phyloP scores from a whole-genome alignment of 805 yeast genomes.

The Teunomyces panamensis region DNA sequence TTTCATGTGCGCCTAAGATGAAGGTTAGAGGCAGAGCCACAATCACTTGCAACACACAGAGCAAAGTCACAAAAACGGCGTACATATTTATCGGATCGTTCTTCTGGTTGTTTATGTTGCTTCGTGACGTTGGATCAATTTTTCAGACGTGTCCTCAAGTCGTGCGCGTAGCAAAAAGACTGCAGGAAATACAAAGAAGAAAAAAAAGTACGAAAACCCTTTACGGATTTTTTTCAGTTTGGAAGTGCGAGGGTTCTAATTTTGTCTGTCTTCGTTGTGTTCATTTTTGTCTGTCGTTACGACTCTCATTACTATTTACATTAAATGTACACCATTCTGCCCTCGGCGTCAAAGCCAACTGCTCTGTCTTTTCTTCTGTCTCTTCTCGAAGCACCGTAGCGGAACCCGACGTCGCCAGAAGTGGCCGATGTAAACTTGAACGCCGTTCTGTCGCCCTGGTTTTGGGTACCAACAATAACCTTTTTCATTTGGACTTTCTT shows the following conservation, averaged over 20 bases:
- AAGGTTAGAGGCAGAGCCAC: slow-evolving; percentile 65
- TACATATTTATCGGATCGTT: background rate
- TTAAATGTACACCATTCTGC: slow-evolving; percentile 48
- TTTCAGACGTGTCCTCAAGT: slow-evolving; percentile 9
- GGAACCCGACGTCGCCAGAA: slow-evolving; percentile 83
- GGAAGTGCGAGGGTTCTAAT: background rate
- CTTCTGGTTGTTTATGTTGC: background rate
- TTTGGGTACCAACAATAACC: slow-evolving; percentile 51
- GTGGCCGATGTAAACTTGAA: slow-evolving; percentile 75
- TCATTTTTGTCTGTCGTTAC: background rate
- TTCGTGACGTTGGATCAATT: slow-evolving; percentile 3
- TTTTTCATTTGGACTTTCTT: slow-evolving; percentile 26
- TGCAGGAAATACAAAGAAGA: too few species aligned
- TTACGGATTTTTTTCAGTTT: too few species aligned
- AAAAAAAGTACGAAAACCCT: too few species aligned
- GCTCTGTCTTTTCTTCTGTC: slow-evolving; percentile 84
- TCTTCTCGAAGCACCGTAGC: slow-evolving; percentile 88
- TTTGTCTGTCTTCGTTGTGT: background rate
- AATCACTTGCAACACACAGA: slow-evolving; percentile 17
- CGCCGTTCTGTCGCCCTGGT: slow-evolving; percentile 65
- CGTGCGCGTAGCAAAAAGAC: background rate
- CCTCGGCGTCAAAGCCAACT: slow-evolving; percentile 65
- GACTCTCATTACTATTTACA: slow-evolving; percentile 36
- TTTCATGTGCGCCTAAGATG: slow-evolving; percentile 70
- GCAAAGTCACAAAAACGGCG: slow-evolving; percentile 1